Evolutionary conservation across 441 rosid genomes (phyloP).

Genomic region (Aleurites moluccanus): DNA sequence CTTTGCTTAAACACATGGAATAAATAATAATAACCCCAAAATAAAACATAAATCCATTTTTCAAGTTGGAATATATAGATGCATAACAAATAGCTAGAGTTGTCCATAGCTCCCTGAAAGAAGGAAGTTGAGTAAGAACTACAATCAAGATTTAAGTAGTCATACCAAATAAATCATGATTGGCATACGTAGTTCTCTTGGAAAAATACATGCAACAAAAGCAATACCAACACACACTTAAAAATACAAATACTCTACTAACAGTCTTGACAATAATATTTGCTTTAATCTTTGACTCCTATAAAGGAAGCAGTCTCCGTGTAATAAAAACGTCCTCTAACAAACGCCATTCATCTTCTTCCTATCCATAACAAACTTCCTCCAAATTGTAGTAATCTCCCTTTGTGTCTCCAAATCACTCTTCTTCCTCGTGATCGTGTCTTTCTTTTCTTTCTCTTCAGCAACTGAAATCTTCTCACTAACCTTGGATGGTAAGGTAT

Average conservation of each 20-base stretch:
- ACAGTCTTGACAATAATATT: too few relatives aligned
- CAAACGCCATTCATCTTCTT: constrained; percentile 48
- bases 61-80: too few relatives aligned
- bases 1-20: too few relatives aligned
- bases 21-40: too few relatives aligned
- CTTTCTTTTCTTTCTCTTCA: constrained; percentile 24
- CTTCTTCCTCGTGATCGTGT: constrained; percentile 35
- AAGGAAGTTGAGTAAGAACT: too few relatives aligned
- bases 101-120: too few relatives aligned
- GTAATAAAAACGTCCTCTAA: neutral
- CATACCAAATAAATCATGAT: neutral
- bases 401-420: constrained; percentile 51
- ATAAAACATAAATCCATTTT: too few relatives aligned
- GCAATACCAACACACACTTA: neutral
- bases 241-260: too few relatives aligned
- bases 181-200: neutral
- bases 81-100: too few relatives aligned
- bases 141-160: neutral
- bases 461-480: constrained; percentile 29
- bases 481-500: constrained; percentile 52
- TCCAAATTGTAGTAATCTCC: constrained; percentile 55
- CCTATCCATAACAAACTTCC: constrained; percentile 42
- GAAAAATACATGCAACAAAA: neutral
- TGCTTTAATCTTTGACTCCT: too few relatives aligned
- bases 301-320: too few relatives aligned